These are phyloP conservation scores for Lactarius hengduanensis DNA, from an alignment of 768 basidiomycete species.

Conservation along the genomic window DNA sequence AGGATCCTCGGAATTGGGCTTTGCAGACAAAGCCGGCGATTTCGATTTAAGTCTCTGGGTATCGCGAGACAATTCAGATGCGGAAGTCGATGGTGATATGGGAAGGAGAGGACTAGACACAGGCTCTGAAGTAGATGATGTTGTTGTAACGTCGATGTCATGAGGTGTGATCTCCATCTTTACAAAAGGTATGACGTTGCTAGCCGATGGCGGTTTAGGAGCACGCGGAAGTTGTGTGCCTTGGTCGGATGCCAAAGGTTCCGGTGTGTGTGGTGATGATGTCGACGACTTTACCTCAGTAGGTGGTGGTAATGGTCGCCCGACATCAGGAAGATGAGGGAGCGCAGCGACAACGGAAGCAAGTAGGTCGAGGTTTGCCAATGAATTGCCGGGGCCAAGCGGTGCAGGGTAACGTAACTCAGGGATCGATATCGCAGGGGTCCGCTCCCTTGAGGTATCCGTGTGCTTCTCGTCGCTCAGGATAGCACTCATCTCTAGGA, in stretches of 20 bases:
- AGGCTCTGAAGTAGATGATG: conserved; percentile 23
- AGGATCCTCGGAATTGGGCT: conserved; percentile 7
- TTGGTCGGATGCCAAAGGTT: neutral
- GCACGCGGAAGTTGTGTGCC: neutral
- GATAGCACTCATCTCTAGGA: conserved; percentile 23
- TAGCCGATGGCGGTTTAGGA: neutral
- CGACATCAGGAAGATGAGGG: conserved; percentile 18
- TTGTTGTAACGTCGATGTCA: conserved; percentile 20
- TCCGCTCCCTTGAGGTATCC: conserved; percentile 20
- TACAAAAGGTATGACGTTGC: conserved; percentile 11
- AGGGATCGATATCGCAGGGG: conserved; percentile 2
- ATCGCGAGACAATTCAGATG: conserved; percentile 22
- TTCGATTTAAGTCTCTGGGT: conserved; percentile 15
- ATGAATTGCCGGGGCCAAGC: neutral
- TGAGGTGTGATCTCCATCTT: conserved; percentile 17
- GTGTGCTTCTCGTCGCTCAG: conserved; percentile 5
- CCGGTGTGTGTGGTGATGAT: conserved; percentile 5
- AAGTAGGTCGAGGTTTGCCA: conserved; percentile 25
- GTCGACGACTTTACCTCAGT: conserved; percentile 9
- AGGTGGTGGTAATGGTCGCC: neutral
- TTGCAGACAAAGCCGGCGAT: conserved; percentile 14
- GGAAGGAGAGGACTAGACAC: conserved; percentile 25
- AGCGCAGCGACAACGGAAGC: conserved; percentile 25
- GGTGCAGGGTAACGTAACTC: conserved; percentile 13
- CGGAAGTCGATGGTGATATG: conserved; percentile 25